Base-by-base conservation (phyloP, 495 filamentous ascomycete species). In the Penicillium turbatum region DNA sequence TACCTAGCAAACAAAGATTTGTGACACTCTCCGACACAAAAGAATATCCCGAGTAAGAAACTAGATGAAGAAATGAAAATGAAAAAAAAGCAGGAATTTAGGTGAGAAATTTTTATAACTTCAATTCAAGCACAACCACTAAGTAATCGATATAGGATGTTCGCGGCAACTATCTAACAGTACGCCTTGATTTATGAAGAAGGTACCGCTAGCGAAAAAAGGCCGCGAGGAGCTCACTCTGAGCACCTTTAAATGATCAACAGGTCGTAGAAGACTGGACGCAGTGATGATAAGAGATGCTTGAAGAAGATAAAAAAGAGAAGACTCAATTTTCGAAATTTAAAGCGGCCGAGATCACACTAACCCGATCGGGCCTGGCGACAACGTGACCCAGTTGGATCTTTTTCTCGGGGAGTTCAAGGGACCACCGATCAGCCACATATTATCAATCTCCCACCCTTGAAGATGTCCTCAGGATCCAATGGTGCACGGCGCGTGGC, bases 171-270 rank as follows among this genome's bases (percentile, higher is more conserved):
- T 85, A 86, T 86, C 83, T 86, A 86, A 84, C 83, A 68, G 81
- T 82, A 83, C 75, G 66, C 82, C 80, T 82, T 83, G 70, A 41
- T 54, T 61, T 51, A 30, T 17, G 37, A 65, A 67, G 80, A 82
- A 84, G 82, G 81, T 82, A 84, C 82, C 75, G 83, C 80, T 86
- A 86, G 83, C 83, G 83, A 86, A 86, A 83, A 82, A 77, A 59
- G 74, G 75, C 78, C 79, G 77, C 78, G 60, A 57, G 49, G 60
- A 59, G 50, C 66, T 79, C 67, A 57, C 52, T 86, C 77, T 86
- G 56, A 78, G 79, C 82, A 83, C 72, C 75, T 48, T 64, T 75
- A 66, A 85, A 86, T 86, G 83, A 78, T 81, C 83, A 77, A 79
- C 71, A 72, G 72, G 74, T 70, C 74, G 72, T 77, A 61, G 69